phyloP scores from a whole-genome alignment of 306 rosid species.

The Dryas octopetala region DNA sequence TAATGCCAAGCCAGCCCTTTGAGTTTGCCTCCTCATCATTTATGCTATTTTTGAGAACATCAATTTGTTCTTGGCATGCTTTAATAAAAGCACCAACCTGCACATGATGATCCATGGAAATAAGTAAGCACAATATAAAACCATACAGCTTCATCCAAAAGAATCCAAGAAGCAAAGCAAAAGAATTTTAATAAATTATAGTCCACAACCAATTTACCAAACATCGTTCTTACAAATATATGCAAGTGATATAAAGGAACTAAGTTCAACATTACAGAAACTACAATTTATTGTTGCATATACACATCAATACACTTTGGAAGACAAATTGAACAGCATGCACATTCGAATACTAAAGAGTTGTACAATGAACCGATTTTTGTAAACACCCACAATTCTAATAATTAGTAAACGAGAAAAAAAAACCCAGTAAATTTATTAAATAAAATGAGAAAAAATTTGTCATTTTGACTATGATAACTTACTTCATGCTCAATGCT shows the following conservation, averaged over 20 bases:
- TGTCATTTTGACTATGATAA: conserved; percentile 1
- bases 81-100: conserved; percentile 89
- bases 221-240: background rate
- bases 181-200: background rate
- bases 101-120: conserved; percentile 27
- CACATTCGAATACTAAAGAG: background rate
- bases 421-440: too few relatives aligned
- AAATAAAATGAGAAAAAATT: background rate
- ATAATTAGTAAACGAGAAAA: background rate
- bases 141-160: conserved; percentile 13
- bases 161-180: background rate
- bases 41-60: conserved; percentile 77
- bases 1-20: conserved; percentile 84
- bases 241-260: background rate
- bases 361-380: background rate
- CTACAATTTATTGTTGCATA: background rate
- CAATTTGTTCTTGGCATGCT: conserved; percentile 92
- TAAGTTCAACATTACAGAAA: background rate
- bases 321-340: background rate
- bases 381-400: background rate
- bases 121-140: conserved; percentile 14
- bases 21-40: conserved; percentile 63
- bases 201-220: background rate
- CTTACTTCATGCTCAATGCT: conserved; percentile 97
- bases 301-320: background rate